A percentile compares a stretch with the other conserved stretches of the same genome.
Conservation (phyloP, 768 basidiomycete species). For the Hydnum rufescens region DNA sequence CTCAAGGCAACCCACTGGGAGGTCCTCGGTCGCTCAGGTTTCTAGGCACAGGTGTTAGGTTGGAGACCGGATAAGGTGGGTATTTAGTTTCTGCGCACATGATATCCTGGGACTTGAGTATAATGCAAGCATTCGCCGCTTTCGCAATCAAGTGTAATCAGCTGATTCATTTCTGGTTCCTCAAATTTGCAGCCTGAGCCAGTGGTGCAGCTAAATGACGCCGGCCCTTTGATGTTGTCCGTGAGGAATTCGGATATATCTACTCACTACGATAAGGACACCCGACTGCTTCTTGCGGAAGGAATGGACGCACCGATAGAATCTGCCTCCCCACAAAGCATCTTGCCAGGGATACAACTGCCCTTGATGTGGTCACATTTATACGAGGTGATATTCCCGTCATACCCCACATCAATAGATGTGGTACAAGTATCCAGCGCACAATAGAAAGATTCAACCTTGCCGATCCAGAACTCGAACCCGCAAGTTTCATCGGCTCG, state of each 20-base stretch:
- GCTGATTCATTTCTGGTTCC: conserved; percentile 89
- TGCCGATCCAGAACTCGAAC: conserved; percentile 97
- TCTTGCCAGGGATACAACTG: conserved; percentile 79
- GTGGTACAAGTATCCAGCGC: conserved; percentile 52
- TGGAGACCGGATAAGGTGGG: background rate
- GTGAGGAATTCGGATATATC: conserved; percentile 88
- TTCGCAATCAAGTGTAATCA: conserved; percentile 74
- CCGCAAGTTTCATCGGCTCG: conserved; percentile 41
- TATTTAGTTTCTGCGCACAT: conserved; percentile 24
- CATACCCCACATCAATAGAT: conserved; percentile 28
- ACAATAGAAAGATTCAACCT: conserved; percentile 93
- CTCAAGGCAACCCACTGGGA: conserved; percentile 69
- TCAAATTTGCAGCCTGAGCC: conserved; percentile 72
- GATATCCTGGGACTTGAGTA: conserved; percentile 87
- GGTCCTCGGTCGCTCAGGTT: conserved; percentile 38
- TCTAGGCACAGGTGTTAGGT: background rate
- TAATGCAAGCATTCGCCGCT: conserved; percentile 90
- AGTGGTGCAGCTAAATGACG: conserved; percentile 54
- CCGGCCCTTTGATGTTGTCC: conserved; percentile 83
- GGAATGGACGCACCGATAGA: conserved; percentile 49
- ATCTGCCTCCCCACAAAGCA: conserved; percentile 90
- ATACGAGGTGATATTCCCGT: conserved; percentile 56
- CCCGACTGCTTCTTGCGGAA: background rate
- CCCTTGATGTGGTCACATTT: conserved; percentile 72
- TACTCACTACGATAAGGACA: conserved; percentile 16